These are phyloP conservation scores for Jamesozyma hellenica DNA, from an alignment of 805 yeast genomes.

Conservation along the genomic window DNA sequence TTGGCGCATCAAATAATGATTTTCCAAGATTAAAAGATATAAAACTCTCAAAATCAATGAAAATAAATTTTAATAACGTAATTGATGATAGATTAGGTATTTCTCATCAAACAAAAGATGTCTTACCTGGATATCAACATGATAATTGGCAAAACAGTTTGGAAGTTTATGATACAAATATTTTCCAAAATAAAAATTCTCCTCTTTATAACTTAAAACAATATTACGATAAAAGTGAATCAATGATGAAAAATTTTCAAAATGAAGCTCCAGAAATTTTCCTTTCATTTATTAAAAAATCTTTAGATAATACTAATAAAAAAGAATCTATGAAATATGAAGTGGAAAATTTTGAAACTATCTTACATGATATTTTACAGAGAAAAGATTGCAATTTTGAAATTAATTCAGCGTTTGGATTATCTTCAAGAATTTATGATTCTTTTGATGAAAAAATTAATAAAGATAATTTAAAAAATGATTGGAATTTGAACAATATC, in stretches of 20 bases:
- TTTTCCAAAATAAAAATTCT: constrained; percentile 34
- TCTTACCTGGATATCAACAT: constrained; percentile 35
- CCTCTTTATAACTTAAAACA: constrained; percentile 47
- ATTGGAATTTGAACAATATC: constrained; percentile 53
- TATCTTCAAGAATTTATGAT: constrained; percentile 32
- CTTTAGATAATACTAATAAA: not conserved
- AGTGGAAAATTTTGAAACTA: constrained; percentile 29
- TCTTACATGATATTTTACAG: constrained; percentile 35
- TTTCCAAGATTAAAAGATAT: constrained; percentile 38
- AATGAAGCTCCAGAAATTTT: constrained; percentile 3
- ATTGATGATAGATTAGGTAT: constrained; percentile 36
- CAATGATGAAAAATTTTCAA: constrained; percentile 28
- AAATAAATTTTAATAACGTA: constrained; percentile 38
- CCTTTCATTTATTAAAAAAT: too few relatives aligned
- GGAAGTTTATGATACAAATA: constrained; percentile 32
- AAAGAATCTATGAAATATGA: constrained; percentile 1
- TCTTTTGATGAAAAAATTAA: constrained; percentile 22
- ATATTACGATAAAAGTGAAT: constrained; percentile 46
- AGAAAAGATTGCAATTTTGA: constrained; percentile 26
- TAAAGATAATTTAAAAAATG: constrained; percentile 9
- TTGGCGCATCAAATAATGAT: constrained; percentile 31
- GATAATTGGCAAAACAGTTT: constrained; percentile 35
- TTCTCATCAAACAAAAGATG: constrained; percentile 26
- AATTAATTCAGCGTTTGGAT: constrained; percentile 30
- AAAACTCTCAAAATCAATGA: constrained; percentile 22